Conservation (phyloP, 495 filamentous ascomycete genomes). For the Tuber microsphaerosporum region DNA sequence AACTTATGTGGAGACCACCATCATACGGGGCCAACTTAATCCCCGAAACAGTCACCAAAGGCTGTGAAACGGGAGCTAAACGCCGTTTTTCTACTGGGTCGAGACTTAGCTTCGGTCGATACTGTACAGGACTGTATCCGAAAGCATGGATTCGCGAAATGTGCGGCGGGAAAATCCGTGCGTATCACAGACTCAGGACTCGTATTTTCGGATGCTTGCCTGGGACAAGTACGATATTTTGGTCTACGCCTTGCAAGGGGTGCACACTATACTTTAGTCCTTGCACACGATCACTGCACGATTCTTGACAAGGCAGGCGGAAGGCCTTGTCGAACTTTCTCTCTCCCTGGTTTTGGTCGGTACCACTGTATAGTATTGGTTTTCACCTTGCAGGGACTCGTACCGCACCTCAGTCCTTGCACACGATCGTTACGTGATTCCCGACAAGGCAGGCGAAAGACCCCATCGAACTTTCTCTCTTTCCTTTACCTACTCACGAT, state of each 20-base stretch:
- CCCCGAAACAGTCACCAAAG: background rate
- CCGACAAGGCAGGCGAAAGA: background rate
- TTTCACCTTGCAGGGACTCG: background rate
- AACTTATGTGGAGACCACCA: background rate
- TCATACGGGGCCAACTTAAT: background rate
- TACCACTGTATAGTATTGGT: too few species aligned
- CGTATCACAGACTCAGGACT: too few species aligned
- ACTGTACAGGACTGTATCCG: too few species aligned
- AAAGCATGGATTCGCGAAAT: too few species aligned
- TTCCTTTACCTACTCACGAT: background rate
- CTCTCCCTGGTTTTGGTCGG: background rate
- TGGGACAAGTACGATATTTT: too few species aligned
- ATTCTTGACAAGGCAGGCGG: background rate
- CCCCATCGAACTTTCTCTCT: background rate
- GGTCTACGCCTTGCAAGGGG: background rate
- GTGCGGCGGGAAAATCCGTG: too few species aligned
- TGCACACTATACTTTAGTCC: background rate
- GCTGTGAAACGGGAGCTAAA: background rate
- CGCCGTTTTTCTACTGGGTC: background rate
- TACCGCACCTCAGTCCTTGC: background rate
- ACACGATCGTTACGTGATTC: background rate
- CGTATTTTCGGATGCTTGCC: too few species aligned
- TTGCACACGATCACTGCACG: background rate
- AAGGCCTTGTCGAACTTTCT: background rate
- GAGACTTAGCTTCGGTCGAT: background rate